Percentiles rank a stretch among this genome's conserved stretches.
Evolutionary conservation across 2,329 filamentous ascomycete species (phyloP).

Genomic region (Bipolaris bicolor): DNA sequence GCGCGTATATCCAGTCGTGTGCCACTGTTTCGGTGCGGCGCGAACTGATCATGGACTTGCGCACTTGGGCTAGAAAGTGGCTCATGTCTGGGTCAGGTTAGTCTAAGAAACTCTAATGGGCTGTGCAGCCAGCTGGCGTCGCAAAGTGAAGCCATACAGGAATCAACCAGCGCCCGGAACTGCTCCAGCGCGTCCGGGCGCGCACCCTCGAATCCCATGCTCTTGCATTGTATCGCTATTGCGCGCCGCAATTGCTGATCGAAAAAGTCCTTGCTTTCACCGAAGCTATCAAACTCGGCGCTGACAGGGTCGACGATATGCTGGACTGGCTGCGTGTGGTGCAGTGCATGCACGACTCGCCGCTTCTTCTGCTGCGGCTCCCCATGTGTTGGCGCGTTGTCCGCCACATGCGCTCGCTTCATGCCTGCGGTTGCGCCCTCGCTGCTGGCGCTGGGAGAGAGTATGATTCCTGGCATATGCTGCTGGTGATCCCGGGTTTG

Average conservation of each 20-base stretch:
- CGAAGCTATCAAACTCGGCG: slow-evolving; percentile 39
- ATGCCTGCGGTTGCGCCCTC: slow-evolving; percentile 41
- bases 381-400: slow-evolving; percentile 27
- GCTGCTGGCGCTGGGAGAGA: slow-evolving; percentile 39
- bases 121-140: slow-evolving; percentile 9
- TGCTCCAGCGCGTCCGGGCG: slow-evolving; percentile 63
- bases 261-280: slow-evolving; percentile 59
- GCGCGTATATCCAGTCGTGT: slow-evolving; percentile 63
- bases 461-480: slow-evolving; percentile 45
- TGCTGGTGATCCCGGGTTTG: slow-evolving; percentile 18
- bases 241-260: slow-evolving; percentile 62
- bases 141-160: slow-evolving; percentile 58
- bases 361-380: slow-evolving; percentile 42
- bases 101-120: slow-evolving; percentile 6
- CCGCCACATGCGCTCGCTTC: slow-evolving; percentile 41
- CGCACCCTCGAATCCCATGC: slow-evolving; percentile 62
- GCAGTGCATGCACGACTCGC: slow-evolving; percentile 42
- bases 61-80: slow-evolving; percentile 60
- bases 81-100: slow-evolving; percentile 57
- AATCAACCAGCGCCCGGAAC: slow-evolving; percentile 62
- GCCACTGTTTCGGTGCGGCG: slow-evolving; percentile 63
- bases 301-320: slow-evolving; percentile 42
- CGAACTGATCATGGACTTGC: slow-evolving; percentile 63
- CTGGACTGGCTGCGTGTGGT: slow-evolving; percentile 44
- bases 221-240: slow-evolving; percentile 59